A percentile compares a stretch with the other conserved stretches of the same genome.
Evolutionary conservation across 352 stramenopile genomes (phyloP).

Genomic region (Elongisporangium undulatum): DNA sequence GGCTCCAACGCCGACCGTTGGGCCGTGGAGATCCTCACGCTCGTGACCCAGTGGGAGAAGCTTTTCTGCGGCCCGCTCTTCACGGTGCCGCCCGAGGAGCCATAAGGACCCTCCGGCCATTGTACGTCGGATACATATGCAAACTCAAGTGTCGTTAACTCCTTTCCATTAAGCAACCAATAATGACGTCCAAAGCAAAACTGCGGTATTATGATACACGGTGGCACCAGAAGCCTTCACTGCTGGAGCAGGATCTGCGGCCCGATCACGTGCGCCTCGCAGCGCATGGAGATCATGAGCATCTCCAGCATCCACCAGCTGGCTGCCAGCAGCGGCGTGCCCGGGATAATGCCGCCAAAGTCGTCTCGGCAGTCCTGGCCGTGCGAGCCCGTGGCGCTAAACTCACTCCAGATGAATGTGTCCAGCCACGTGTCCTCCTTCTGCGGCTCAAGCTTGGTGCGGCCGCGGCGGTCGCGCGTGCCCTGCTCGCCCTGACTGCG

Average conservation of each 20-base stretch:
- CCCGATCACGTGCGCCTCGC: conserved; percentile 45
- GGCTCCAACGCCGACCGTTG: background rate
- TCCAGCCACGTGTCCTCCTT: conserved; percentile 62
- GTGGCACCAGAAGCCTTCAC: conserved; percentile 3
- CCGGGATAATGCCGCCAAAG: conserved; percentile 58
- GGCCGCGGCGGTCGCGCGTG: conserved; percentile 49
- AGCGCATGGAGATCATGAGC: conserved; percentile 57
- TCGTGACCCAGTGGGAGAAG: background rate
- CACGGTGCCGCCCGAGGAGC: background rate
- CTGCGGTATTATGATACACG: background rate
- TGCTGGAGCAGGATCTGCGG: conserved; percentile 26
- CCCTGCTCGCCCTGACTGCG: conserved; percentile 37
- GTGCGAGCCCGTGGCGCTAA: conserved; percentile 30
- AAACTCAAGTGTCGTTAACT: background rate
- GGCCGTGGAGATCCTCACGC: background rate
- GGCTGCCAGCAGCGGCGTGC: conserved; percentile 44
- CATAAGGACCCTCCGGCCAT: too few species aligned
- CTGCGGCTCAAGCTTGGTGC: conserved; percentile 39
- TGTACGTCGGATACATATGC: too few species aligned
- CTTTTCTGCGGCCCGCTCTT: background rate
- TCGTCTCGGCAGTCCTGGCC: conserved; percentile 44
- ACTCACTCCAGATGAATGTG: conserved; percentile 68
- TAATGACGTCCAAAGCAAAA: background rate
- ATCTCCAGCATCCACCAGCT: conserved; percentile 74
- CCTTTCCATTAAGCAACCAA: background rate